Percentiles rank a stretch among this genome's conserved stretches.
These are phyloP conservation scores for Colletotrichum eremochloae DNA, from an alignment of 2,329 filamentous ascomycete species.

Conservation along the genomic window DNA sequence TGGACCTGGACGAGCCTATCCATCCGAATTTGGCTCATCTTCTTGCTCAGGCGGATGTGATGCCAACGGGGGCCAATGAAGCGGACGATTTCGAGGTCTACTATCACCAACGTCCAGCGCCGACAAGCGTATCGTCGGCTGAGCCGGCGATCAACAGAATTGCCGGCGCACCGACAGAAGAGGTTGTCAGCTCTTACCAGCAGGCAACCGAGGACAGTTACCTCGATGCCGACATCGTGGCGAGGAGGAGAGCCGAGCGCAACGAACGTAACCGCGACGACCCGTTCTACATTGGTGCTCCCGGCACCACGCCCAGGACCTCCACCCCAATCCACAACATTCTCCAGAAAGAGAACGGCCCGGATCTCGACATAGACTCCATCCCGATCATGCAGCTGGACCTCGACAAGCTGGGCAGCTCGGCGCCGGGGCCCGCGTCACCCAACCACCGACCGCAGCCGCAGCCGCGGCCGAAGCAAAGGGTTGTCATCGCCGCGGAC, in stretches of 20 bases:
- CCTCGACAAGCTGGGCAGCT: conserved; percentile 68
- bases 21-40: conserved; percentile 79
- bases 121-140: conserved; percentile 64
- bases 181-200: conserved; percentile 68
- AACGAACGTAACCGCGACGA: conserved; percentile 89
- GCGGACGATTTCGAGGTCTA: conserved; percentile 77
- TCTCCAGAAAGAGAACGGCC: conserved; percentile 77
- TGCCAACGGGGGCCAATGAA: conserved; percentile 64
- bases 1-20: conserved; percentile 87
- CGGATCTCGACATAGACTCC: conserved; percentile 88
- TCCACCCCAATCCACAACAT: conserved; percentile 87
- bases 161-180: conserved; percentile 59
- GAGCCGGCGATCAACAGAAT: conserved; percentile 70
- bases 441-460: conserved; percentile 51
- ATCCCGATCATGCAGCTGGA: conserved; percentile 97
- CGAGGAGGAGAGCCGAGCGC: conserved; percentile 81
- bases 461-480: conserved; percentile 64
- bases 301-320: conserved; percentile 67
- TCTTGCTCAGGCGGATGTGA: conserved; percentile 69
- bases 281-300: conserved; percentile 87
- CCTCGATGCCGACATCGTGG: conserved; percentile 79
- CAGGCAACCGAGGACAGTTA: conserved; percentile 74
- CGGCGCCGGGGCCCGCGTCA: conserved; percentile 45
- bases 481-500: conserved; percentile 78
- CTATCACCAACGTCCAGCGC: conserved; percentile 69